Percentiles rank a stretch among this genome's conserved stretches.
phyloP scores from a whole-genome alignment of 176 grass and related monocot species.

The Thinopyrum elongatum region DNA sequence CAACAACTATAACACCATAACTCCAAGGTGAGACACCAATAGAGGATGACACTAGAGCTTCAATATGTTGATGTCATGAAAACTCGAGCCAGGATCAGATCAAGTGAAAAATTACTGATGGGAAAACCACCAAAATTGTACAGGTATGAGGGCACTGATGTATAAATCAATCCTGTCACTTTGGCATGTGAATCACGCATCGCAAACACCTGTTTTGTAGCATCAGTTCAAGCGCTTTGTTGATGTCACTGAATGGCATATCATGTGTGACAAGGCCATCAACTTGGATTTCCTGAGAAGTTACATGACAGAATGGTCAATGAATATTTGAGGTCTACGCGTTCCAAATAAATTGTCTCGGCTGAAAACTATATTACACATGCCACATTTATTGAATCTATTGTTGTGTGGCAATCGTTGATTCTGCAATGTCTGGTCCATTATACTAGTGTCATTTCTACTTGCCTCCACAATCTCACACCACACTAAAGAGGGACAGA shows the following conservation, averaged over 20 bases:
- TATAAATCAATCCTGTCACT: conserved; percentile 22
- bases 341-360: conserved; percentile 11
- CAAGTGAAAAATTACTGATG: conserved; percentile 19
- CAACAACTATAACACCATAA: conserved; percentile 7
- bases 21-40: neutral
- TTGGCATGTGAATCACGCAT: conserved; percentile 87
- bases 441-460: conserved; percentile 4
- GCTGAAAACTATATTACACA: neutral
- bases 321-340: conserved; percentile 16
- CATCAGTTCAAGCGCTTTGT: conserved; percentile 79
- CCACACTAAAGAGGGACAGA: neutral
- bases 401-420: neutral
- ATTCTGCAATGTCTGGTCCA: neutral
- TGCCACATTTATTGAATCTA: neutral
- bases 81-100: conserved; percentile 5
- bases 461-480: neutral
- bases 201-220: conserved; percentile 77
- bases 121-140: conserved; percentile 27
- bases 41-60: neutral
- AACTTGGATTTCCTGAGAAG: conserved; percentile 83
- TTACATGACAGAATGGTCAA: conserved; percentile 12
- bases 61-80: neutral
- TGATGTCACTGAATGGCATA: conserved; percentile 74
- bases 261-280: conserved; percentile 86
- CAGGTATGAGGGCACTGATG: conserved; percentile 19